Conservation (phyloP, 1,139 yeast genomes). For the Pichia sp. region DNA sequence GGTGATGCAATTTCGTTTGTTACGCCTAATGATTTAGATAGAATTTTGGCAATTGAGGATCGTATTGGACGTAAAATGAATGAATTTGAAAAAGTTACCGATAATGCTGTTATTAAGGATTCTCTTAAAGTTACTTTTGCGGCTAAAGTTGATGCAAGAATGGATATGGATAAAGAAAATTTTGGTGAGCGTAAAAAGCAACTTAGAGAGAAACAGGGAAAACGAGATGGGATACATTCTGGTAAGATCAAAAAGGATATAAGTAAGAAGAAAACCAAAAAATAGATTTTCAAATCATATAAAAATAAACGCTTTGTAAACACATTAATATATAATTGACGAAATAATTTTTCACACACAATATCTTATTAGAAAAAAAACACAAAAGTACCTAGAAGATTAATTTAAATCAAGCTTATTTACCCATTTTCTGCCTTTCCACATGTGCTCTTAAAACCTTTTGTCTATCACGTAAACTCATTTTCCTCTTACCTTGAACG, state of each 20-base stretch:
- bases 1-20: conserved; percentile 70
- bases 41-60: conserved; percentile 81
- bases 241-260: not conserved
- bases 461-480: conserved; percentile 87
- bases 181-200: conserved; percentile 70
- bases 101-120: conserved; percentile 66
- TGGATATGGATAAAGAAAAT: conserved; percentile 89
- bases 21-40: conserved; percentile 75
- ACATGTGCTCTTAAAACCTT: conserved; percentile 79
- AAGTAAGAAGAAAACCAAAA: not conserved
- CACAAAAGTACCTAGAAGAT: not conserved
- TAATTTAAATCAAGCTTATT: conserved; percentile 15
- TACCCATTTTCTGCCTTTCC: conserved; percentile 80
- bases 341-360: not conserved
- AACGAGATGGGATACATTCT: conserved; percentile 3
- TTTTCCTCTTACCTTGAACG: conserved; percentile 88
- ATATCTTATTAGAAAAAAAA: not conserved
- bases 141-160: conserved; percentile 82
- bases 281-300: conserved; percentile 3
- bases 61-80: conserved; percentile 75
- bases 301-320: conserved; percentile 5
- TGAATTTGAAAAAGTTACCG: conserved; percentile 61
- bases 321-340: not conserved
- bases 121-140: conserved; percentile 63
- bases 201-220: conserved; percentile 34